Conservation (phyloP, 768 basidiomycete species). For the Tricholoma sp. region DNA sequence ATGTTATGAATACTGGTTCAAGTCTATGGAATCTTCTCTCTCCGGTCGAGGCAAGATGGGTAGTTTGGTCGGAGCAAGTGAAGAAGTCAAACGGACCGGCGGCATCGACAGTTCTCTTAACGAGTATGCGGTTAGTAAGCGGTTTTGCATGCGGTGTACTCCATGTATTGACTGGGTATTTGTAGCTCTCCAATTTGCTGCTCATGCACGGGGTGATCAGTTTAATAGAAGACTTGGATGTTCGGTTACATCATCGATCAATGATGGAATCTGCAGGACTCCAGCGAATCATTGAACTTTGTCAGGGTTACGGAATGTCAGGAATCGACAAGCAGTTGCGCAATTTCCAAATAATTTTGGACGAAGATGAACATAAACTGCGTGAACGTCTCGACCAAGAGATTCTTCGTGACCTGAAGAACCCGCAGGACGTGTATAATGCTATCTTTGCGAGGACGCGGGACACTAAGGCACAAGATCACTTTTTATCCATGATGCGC, state of each 20-base stretch:
- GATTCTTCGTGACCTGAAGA: slow-evolving; percentile 69
- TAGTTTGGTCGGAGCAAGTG: slow-evolving; percentile 90
- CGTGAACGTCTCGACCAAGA: slow-evolving; percentile 72
- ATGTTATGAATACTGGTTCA: slow-evolving; percentile 87
- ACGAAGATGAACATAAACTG: slow-evolving; percentile 70
- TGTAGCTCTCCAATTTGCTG: slow-evolving; percentile 65
- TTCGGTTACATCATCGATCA: slow-evolving; percentile 80
- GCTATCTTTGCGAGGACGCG: slow-evolving; percentile 74
- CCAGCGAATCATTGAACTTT: slow-evolving; percentile 63
- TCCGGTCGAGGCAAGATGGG: slow-evolving; percentile 92
- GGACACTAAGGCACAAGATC: slow-evolving; percentile 72
- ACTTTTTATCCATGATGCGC: slow-evolving; percentile 92
- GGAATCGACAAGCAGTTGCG: slow-evolving; percentile 64
- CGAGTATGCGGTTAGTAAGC: slow-evolving; percentile 74
- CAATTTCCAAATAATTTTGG: slow-evolving; percentile 53
- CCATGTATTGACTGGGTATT: neutral
- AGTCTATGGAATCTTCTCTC: slow-evolving; percentile 67
- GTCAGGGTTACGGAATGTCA: slow-evolving; percentile 58
- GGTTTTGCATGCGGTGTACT: neutral
- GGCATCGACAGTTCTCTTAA: slow-evolving; percentile 65
- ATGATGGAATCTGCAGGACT: slow-evolving; percentile 90
- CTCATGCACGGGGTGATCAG: slow-evolving; percentile 67
- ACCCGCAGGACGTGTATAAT: slow-evolving; percentile 83
- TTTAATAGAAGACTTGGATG: slow-evolving; percentile 68
- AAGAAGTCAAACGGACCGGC: slow-evolving; percentile 70